Evolutionary conservation across 1,139 yeast genomes (phyloP).

Genomic region (Sugiyamaella pinicola): DNA sequence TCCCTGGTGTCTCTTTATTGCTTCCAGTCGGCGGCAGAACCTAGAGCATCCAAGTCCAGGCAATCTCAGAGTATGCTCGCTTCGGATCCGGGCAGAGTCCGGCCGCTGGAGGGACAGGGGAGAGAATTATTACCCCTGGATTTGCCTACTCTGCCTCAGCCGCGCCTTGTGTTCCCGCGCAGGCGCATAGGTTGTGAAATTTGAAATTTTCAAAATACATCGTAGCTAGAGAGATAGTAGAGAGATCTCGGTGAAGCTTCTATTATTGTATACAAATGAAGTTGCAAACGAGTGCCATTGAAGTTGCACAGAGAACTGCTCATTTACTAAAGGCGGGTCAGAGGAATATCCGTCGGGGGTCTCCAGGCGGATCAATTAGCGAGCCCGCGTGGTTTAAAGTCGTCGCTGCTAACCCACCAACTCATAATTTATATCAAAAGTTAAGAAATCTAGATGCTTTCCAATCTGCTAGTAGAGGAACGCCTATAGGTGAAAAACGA

Average conservation of each 20-base stretch:
- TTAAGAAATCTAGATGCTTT: conserved; percentile 48
- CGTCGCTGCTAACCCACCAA: conserved; percentile 79
- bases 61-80: no score
- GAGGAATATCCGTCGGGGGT: conserved; percentile 20
- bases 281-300: conserved; percentile 66
- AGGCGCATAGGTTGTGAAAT: not conserved
- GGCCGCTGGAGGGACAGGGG: no score
- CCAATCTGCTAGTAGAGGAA: conserved; percentile 33
- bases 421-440: conserved; percentile 54
- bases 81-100: not conserved
- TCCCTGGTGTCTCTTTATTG: no score
- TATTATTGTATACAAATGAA: conserved; percentile 49
- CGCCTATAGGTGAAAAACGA: conserved; percentile 24
- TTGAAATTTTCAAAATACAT: conserved; percentile 1
- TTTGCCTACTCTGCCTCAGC: not conserved
- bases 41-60: no score
- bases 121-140: conserved; percentile 3
- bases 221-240: no score
- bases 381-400: conserved; percentile 90
- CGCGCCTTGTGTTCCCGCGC: not conserved
- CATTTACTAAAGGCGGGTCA: conserved; percentile 33
- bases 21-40: no score
- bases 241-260: not conserved
- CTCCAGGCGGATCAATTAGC: conserved; percentile 49
- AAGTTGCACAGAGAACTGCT: conserved; percentile 57